A percentile compares a stretch with the other conserved stretches of the same genome.
Evolutionary conservation across 1,139 yeast species (phyloP).

Genomic region (Groenewaldozyma sp.): DNA sequence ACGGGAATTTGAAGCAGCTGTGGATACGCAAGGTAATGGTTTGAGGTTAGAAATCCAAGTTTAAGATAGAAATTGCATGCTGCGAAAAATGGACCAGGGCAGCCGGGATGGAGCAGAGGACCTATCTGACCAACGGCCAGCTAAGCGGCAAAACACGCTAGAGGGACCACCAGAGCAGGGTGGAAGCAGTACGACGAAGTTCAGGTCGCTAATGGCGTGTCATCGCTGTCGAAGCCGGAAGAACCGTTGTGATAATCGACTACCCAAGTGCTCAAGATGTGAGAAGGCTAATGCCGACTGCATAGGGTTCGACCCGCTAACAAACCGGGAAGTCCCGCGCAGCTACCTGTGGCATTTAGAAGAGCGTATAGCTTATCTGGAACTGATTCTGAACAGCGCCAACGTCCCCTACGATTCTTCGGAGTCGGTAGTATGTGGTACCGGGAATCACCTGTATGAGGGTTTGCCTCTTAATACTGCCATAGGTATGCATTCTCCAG

Average conservation of each 20-base stretch:
- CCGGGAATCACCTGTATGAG: background rate
- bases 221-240: conserved; percentile 1
- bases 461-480: background rate
- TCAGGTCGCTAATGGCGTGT: conserved; percentile 1
- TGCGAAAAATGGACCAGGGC: background rate
- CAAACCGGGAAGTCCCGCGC: background rate
- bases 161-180: too few relatives aligned
- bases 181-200: background rate
- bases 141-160: too few relatives aligned
- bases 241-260: background rate
- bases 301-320: background rate
- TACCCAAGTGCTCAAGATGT: conserved; percentile 4
- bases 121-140: too few relatives aligned
- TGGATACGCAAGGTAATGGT: too few relatives aligned
- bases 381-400: background rate
- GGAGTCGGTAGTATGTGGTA: background rate
- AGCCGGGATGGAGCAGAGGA: background rate
- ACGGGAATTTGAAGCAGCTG: too few relatives aligned
- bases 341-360: conserved; percentile 2
- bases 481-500: background rate
- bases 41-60: background rate
- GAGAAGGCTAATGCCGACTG: background rate
- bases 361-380: background rate
- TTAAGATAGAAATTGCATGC: background rate
- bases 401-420: background rate